Percentiles rank a stretch among this genome's conserved stretches.
phyloP scores from a whole-genome alignment of 1,284 basidiomycete genomes.

The Microbotryum lychnidis-dioicae region DNA sequence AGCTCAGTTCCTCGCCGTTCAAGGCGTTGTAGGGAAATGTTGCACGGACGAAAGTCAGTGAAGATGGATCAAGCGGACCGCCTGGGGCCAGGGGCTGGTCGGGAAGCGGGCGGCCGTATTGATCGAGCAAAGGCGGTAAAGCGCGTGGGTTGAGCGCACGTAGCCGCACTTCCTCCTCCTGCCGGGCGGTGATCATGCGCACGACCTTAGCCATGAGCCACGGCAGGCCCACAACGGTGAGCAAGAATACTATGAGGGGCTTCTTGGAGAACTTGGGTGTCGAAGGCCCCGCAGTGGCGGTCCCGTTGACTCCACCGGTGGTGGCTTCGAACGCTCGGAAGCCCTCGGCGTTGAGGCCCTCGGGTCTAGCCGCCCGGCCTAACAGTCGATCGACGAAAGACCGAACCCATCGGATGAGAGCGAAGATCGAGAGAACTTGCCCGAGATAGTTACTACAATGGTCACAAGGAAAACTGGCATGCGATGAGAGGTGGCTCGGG shows the following conservation, averaged over 20 bases:
- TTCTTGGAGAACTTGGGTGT: conserved; percentile 55
- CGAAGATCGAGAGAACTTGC: conserved; percentile 85
- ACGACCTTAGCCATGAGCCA: conserved; percentile 90
- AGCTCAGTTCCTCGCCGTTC: conserved; percentile 58
- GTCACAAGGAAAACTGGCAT: too few species aligned
- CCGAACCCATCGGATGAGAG: conserved; percentile 73
- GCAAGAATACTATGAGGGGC: conserved; percentile 86
- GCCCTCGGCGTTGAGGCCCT: conserved; percentile 24
- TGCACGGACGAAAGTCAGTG: conserved; percentile 79
- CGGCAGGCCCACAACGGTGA: conserved; percentile 89
- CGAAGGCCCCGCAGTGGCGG: conserved; percentile 3
- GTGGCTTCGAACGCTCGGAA: conserved; percentile 30
- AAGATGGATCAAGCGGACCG: conserved; percentile 45
- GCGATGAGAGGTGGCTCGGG: too few species aligned
- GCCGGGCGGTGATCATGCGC: conserved; percentile 61
- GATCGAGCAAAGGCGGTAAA: conserved; percentile 27
- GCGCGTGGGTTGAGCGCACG: conserved; percentile 39
- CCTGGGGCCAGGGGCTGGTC: conserved; percentile 54
- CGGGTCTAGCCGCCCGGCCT: conserved; percentile 12
- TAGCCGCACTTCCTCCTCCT: conserved; percentile 42
- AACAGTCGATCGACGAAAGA: conserved; percentile 41
- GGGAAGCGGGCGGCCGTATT: conserved; percentile 35
- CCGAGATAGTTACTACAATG: conserved; percentile 70
- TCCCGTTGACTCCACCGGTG: conserved; percentile 3
- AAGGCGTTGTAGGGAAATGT: conserved; percentile 55